Evolutionary conservation across 768 basidiomycete species (phyloP), one percentile per base, ranked within the genome.

Genomic region (Leccinum longicurvipes): DNA sequence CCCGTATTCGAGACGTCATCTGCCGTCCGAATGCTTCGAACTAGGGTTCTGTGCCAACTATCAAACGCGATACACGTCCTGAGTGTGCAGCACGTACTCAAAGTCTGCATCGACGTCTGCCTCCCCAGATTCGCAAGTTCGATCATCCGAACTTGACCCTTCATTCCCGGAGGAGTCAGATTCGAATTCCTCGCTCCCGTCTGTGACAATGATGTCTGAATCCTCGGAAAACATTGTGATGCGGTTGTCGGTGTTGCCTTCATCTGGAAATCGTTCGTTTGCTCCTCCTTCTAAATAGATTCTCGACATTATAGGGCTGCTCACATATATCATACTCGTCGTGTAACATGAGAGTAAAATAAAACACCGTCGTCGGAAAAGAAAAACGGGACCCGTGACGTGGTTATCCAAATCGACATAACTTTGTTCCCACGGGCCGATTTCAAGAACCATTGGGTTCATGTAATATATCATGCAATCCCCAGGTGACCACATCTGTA

Each of bases 21-120:
- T 29, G 78, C 75, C 1, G 77, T 69, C 28, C 85, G 79, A 53
- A 91, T 88, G 46, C 80, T 81, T 57, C 82, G 77, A 4, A 90
- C 82, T 24, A 92, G 79, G 29, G 85, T 87, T 56, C 89, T 90
- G 59, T 29, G 46, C 29, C 23, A 49, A 36, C 3, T 2, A 25
- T 51, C 41, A 19, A 27, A 17, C 29, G 3, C 10, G 12, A 31
- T 31, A 25, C 31, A 14, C 4, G 4, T 21, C 23, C 2, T 32
- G 5, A 15, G 29, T 11, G 19, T 21, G 4, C 31, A 23, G 6
- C n/a, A 50, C 64, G 7, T 50, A 57, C 63, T 67, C 60, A 17
- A 66, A 67, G 23, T 66, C 65, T 9, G 55, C 65, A 31, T 65
- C 64, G 3, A 67, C 46, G 5, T 54, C 59, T 45, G 31, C 53